Percentiles rank a stretch among this genome's conserved stretches.
Evolutionary conservation across 2,329 filamentous ascomycete genomes (phyloP).

Genomic region (Diaporthe caulivora): DNA sequence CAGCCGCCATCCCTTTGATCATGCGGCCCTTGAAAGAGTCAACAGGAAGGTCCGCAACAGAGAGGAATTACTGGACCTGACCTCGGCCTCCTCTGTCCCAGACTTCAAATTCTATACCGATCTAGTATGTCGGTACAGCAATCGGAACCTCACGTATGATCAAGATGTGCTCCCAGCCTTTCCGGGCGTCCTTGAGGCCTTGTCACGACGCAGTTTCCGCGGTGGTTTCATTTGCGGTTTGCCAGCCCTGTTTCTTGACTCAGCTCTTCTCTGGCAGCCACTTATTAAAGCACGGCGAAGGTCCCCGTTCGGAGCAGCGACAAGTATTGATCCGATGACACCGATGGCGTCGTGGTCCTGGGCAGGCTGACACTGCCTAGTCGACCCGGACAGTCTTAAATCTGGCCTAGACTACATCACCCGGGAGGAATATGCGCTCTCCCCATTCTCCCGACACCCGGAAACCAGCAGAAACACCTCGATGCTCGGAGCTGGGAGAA

Average conservation of each 20-base stretch:
- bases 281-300: background rate
- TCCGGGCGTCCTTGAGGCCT: background rate
- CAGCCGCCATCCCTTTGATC: background rate
- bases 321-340: background rate
- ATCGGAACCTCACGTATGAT: background rate
- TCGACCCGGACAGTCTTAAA: slow-evolving; percentile 12
- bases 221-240: background rate
- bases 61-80: background rate
- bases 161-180: slow-evolving; percentile 9
- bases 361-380: slow-evolving; percentile 9
- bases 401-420: background rate
- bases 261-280: slow-evolving; percentile 20
- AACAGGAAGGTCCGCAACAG: background rate
- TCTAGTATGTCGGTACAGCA: slow-evolving; percentile 21
- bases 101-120: slow-evolving; percentile 17
- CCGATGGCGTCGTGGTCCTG: slow-evolving; percentile 18
- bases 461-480: too few relatives aligned
- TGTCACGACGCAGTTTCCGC: background rate
- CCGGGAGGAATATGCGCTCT: too few relatives aligned
- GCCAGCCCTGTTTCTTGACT: background rate
- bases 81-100: background rate
- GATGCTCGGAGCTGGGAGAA: background rate
- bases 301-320: background rate
- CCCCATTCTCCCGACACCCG: too few relatives aligned
- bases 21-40: background rate